phyloP scores from a whole-genome alignment of 768 basidiomycete species.

The Suillus brevipes region DNA sequence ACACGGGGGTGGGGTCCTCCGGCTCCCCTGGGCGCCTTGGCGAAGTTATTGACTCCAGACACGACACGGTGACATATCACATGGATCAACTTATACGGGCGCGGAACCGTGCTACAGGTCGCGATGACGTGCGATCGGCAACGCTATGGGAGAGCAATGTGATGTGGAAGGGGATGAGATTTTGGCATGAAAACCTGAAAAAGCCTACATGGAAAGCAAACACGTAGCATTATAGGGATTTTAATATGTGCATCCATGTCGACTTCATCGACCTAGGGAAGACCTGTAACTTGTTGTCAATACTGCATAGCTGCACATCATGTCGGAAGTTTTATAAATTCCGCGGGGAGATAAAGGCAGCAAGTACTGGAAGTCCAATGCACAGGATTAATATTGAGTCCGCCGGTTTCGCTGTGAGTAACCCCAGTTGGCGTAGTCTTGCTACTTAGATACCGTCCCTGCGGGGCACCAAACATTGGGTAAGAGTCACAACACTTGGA shows the following conservation, averaged over 20 bases:
- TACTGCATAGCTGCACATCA: neutral
- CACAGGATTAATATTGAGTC: neutral
- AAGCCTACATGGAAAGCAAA: neutral
- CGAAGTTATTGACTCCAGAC: neutral
- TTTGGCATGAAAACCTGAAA: neutral
- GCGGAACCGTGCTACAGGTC: neutral
- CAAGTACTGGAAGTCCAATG: neutral
- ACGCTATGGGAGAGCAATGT: neutral
- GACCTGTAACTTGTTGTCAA: neutral
- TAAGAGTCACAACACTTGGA: neutral
- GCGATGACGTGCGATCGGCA: neutral
- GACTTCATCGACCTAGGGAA: neutral
- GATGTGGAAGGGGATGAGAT: slow-evolving; percentile 3
- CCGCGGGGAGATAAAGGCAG: neutral
- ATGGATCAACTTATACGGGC: slow-evolving; percentile 1
- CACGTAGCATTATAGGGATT: no score
- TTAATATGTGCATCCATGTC: neutral
- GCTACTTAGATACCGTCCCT: neutral
- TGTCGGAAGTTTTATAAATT: neutral
- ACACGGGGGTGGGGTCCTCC: neutral
- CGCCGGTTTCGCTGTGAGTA: neutral
- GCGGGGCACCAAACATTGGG: neutral
- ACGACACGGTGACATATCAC: neutral
- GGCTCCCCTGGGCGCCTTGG: neutral
- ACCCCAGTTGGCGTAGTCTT: neutral